phyloP scores from a whole-genome alignment of 2,329 filamentous ascomycete genomes.

The Talaromyces sp. region DNA sequence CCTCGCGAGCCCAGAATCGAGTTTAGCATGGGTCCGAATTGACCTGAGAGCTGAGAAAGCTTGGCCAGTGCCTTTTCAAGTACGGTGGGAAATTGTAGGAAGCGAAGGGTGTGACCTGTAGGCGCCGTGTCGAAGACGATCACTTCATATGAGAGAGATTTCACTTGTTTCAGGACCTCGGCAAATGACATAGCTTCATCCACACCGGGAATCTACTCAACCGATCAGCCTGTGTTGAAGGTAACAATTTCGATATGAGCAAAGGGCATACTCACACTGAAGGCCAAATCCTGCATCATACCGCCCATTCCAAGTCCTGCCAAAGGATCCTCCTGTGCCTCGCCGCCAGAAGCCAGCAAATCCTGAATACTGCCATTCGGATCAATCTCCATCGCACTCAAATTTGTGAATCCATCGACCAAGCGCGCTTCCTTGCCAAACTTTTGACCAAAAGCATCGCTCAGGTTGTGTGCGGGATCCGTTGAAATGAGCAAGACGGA shows the following conservation, averaged over 20 bases:
- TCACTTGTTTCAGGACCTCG: constrained; percentile 98
- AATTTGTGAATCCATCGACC: constrained; percentile 84
- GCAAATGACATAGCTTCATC: constrained; percentile 99
- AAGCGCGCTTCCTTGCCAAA: constrained; percentile 97
- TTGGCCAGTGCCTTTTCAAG: constrained; percentile 99
- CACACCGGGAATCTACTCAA: constrained; percentile 84
- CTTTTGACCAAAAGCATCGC: constrained; percentile 97
- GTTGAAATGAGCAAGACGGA: constrained; percentile 97
- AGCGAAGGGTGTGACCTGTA: constrained; percentile 95
- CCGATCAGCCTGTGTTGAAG: neutral
- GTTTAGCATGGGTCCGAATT: constrained; percentile 95
- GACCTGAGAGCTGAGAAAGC: constrained; percentile 84
- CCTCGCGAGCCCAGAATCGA: constrained; percentile 78
- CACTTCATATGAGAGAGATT: constrained; percentile 95
- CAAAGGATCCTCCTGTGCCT: constrained; percentile 63
- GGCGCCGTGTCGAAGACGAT: constrained; percentile 99
- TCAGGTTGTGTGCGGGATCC: constrained; percentile 96
- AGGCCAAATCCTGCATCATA: constrained; percentile 98
- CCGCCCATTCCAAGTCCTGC: constrained; percentile 71
- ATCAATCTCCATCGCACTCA: constrained; percentile 99
- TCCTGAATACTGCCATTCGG: constrained; percentile 98
- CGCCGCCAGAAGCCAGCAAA: constrained; percentile 70
- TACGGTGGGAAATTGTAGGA: constrained; percentile 96
- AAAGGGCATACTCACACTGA: constrained; percentile 60
- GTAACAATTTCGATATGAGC: neutral